phyloP scores from a whole-genome alignment of 805 yeast species.

The Metschnikowia sp. region DNA sequence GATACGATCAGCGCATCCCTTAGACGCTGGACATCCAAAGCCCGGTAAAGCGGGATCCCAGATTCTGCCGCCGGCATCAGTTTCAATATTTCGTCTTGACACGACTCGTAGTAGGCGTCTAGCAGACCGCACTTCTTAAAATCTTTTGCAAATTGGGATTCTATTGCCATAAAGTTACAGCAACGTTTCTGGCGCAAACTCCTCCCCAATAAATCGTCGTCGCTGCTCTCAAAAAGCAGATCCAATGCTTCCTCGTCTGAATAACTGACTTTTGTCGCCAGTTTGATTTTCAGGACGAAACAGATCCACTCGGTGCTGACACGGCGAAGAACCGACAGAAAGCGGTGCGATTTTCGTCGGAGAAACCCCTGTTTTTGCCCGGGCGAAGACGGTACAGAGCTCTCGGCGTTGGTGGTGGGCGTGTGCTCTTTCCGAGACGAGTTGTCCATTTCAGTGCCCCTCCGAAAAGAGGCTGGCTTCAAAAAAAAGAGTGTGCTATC shows the following conservation, averaged over 20 bases:
- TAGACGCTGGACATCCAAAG: slow-evolving; percentile 2
- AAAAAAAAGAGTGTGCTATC: no score
- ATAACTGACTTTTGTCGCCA: slow-evolving; percentile 48
- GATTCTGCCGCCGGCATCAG: no score
- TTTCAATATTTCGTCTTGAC: not conserved
- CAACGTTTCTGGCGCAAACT: slow-evolving; percentile 17
- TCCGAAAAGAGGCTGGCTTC: slow-evolving; percentile 1
- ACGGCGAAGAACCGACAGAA: slow-evolving; percentile 33
- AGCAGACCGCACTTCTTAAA: slow-evolving; percentile 30
- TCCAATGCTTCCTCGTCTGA: slow-evolving; percentile 48
- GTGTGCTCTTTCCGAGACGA: slow-evolving; percentile 13
- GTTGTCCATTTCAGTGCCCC: slow-evolving; percentile 11
- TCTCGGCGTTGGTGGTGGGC: slow-evolving; percentile 13
- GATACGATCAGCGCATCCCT: not conserved
- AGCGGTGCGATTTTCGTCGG: slow-evolving; percentile 8
- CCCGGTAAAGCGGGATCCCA: not conserved
- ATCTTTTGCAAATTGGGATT: slow-evolving; percentile 31
- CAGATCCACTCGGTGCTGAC: slow-evolving; percentile 38
- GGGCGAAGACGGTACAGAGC: slow-evolving; percentile 10
- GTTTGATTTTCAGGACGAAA: slow-evolving; percentile 32
- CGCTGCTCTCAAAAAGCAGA: slow-evolving; percentile 46
- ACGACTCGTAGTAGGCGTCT: slow-evolving; percentile 18
- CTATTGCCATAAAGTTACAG: slow-evolving; percentile 20
- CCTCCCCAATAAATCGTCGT: slow-evolving; percentile 29
- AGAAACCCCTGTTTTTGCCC: slow-evolving; percentile 1